These are phyloP conservation scores for Umbelopsis sp. DNA, from an alignment of 192 early-diverging fungal species.

Conservation along the genomic window DNA sequence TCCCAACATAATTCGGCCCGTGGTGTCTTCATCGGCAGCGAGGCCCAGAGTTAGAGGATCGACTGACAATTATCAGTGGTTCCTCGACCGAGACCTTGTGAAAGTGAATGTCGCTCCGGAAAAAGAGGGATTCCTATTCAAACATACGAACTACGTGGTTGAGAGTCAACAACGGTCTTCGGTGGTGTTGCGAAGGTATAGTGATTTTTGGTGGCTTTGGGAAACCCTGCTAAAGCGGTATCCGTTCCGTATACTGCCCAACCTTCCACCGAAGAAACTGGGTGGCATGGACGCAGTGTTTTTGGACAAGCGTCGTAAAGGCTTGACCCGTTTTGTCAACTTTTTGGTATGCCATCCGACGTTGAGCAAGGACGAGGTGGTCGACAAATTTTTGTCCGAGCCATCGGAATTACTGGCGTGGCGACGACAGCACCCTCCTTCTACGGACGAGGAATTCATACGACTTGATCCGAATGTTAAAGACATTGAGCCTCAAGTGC, in stretches of 20 bases:
- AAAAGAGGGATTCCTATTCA: constrained; percentile 67
- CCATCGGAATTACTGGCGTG: constrained; percentile 60
- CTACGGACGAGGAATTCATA: constrained; percentile 59
- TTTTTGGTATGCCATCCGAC: constrained; percentile 73
- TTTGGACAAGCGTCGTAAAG: constrained; percentile 68
- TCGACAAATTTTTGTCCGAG: constrained; percentile 66
- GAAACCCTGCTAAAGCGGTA: constrained; percentile 80
- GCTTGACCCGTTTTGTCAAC: constrained; percentile 70
- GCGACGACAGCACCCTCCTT: constrained; percentile 51
- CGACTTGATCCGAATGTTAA: constrained; percentile 37
- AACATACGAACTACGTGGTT: constrained; percentile 90
- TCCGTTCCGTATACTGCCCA: constrained; percentile 80
- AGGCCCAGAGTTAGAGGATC: constrained; percentile 17
- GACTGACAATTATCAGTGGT: constrained; percentile 54
- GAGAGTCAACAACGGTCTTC: constrained; percentile 63
- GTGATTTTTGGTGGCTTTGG: constrained; percentile 90
- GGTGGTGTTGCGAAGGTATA: constrained; percentile 81
- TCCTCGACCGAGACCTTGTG: constrained; percentile 57
- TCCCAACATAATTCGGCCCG: background rate
- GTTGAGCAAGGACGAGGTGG: constrained; percentile 58
- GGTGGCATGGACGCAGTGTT: constrained; percentile 75
- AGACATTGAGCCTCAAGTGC: constrained; percentile 45
- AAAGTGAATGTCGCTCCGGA: constrained; percentile 51
- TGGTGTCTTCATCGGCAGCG: background rate
- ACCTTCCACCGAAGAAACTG: constrained; percentile 87